Percentiles rank a stretch among this genome's conserved stretches.
Conservation (phyloP, 2,329 filamentous ascomycete genomes). For the Kalmusia sp. region DNA sequence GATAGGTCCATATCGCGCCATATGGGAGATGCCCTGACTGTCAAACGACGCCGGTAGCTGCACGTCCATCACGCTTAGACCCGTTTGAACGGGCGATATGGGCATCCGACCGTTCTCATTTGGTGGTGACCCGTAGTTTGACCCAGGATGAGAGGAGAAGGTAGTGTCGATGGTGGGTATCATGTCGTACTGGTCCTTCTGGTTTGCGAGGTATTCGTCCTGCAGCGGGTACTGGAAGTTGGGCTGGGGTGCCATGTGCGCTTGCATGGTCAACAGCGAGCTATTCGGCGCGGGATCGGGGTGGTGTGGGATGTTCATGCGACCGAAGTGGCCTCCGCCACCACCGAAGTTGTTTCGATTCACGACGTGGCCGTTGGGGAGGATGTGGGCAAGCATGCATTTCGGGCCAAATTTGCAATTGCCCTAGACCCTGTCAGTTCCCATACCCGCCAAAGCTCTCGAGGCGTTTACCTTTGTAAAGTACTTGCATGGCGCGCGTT, state of each 20-base stretch:
- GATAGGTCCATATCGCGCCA: conserved; percentile 86
- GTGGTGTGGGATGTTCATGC: conserved; percentile 70
- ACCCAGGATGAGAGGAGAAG: conserved; percentile 64
- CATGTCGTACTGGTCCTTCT: conserved; percentile 53
- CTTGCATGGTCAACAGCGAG: conserved; percentile 70
- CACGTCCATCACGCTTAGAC: conserved; percentile 91
- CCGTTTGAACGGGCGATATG: conserved; percentile 75
- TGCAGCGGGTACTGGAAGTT: conserved; percentile 49
- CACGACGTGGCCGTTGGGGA: conserved; percentile 90
- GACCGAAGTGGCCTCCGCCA: conserved; percentile 69
- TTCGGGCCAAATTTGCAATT: conserved; percentile 99
- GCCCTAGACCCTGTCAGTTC: conserved; percentile 64
- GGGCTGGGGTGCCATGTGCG: conserved; percentile 48
- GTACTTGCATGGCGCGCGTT: conserved; percentile 94
- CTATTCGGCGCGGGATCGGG: conserved; percentile 77
- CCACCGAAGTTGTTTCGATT: conserved; percentile 66
- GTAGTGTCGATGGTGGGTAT: conserved; percentile 66
- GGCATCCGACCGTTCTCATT: conserved; percentile 73
- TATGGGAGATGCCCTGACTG: conserved; percentile 92
- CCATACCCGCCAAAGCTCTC: background rate
- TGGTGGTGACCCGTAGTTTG: conserved; percentile 82
- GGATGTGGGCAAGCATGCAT: conserved; percentile 94
- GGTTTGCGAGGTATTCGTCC: conserved; percentile 47
- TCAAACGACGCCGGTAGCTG: conserved; percentile 94
- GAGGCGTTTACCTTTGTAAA: conserved; percentile 82